These are phyloP conservation scores for Marasmius fiardii DNA, from an alignment of 1,284 basidiomycete species.

Conservation along the genomic window DNA sequence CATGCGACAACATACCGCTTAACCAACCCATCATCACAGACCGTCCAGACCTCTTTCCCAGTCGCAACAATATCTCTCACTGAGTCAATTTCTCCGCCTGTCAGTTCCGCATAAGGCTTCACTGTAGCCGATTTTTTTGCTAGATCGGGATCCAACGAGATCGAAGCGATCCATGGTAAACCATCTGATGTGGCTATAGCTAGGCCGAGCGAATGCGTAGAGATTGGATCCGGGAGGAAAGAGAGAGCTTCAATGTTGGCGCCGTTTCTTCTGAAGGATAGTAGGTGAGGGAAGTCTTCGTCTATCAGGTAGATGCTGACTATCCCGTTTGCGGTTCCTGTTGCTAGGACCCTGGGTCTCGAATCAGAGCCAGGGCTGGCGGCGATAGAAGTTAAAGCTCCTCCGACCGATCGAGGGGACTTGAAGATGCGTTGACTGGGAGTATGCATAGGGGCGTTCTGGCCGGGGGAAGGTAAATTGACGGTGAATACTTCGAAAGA, in stretches of 20 bases:
- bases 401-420: conserved; percentile 24
- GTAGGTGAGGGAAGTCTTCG: conserved; percentile 27
- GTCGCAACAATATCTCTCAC: conserved; percentile 34
- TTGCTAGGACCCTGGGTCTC: conserved; percentile 45
- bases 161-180: conserved; percentile 46
- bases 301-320: conserved; percentile 45
- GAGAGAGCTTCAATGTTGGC: conserved; percentile 54
- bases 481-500: conserved; percentile 45
- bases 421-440: conserved; percentile 43
- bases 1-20: conserved; percentile 34
- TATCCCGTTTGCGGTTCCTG: conserved; percentile 61
- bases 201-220: conserved; percentile 24
- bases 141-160: conserved; percentile 29
- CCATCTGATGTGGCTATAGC: conserved; percentile 55
- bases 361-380: conserved; percentile 29
- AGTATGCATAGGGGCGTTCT: background rate
- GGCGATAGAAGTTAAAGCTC: conserved; percentile 50
- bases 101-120: conserved; percentile 26
- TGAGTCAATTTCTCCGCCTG: conserved; percentile 50
- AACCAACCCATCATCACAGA: conserved; percentile 57
- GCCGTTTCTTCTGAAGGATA: conserved; percentile 50
- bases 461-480: conserved; percentile 40
- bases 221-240: conserved; percentile 25
- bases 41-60: conserved; percentile 47
- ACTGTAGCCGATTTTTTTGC: background rate